Base-by-base conservation (phyloP, 2,329 filamentous ascomycete genomes). In the Clonostachys byssicola region DNA sequence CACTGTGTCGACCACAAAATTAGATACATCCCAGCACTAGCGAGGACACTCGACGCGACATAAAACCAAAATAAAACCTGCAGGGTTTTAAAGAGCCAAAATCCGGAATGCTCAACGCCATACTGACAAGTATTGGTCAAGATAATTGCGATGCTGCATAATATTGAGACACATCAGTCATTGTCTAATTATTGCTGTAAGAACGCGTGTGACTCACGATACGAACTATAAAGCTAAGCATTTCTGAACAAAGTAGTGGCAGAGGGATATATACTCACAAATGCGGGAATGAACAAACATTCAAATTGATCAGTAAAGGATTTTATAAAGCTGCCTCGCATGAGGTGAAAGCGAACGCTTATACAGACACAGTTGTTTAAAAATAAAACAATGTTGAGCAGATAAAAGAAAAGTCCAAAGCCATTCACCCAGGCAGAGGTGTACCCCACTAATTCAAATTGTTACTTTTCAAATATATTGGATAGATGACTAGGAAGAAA, bases 51-150 rank as follows among this genome's bases (percentile, higher is more conserved):
- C 40, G 90, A 61, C 4, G 74, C 77, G 47, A 81, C 76, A 59
- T 92, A 89, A 34, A 86, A 65, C 89, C 88, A 94, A 63, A 88
- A 94, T 42, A 90, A 56, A 18, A 86, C 71, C 43, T 81, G 73
- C 72, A 91, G 85, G 4, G 65, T 65, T 17, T 58, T 62, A 33
- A 77, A 64, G 8, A 88, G 73, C 84, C 85, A 94, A 5, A 68
- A 61, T 0, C 81, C 86, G 5, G 75, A 73, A 46, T 76, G 65
- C n/a, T 75, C 72, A 6, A 83, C 71, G 1, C 88, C 89, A 60
- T 91, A 94, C 60, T 94, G 83, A 40, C 84, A 86, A 33, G 88
- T 80, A 53, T 90, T 92, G 57, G 89, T 89, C 54, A 90, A 71
- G 33, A 92, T 81, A 39, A 89, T 89, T 18, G 85, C 88, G 51